Evolutionary conservation across 352 stramenopile species (phyloP).

Genomic region (Proteromonas lacertae): DNA sequence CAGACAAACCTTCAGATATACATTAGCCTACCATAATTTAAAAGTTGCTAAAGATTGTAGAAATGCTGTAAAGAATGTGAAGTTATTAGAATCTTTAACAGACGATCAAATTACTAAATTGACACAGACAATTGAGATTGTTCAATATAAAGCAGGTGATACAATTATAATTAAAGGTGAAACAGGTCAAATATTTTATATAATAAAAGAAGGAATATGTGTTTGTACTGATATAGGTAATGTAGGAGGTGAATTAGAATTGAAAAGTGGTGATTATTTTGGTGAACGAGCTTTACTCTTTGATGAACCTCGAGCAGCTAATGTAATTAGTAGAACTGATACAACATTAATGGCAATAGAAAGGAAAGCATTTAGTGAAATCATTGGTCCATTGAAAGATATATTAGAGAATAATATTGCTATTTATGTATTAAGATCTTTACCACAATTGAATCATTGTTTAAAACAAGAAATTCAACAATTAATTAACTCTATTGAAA

Average conservation of each 20-base stretch:
- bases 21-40: not conserved
- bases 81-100: constrained; percentile 19
- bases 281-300: constrained; percentile 61
- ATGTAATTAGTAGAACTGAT: constrained; percentile 18
- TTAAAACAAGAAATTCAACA: constrained; percentile 21
- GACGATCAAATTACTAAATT: constrained; percentile 38
- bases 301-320: constrained; percentile 44
- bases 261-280: too few species aligned
- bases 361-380: constrained; percentile 3
- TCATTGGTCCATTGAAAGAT: constrained; percentile 13
- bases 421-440: constrained; percentile 42
- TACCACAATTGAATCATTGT: constrained; percentile 44
- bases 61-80: constrained; percentile 1
- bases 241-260: constrained; percentile 20
- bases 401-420: constrained; percentile 61
- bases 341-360: constrained; percentile 5
- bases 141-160: constrained; percentile 30
- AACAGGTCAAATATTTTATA: constrained; percentile 53
- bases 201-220: constrained; percentile 43
- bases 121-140: constrained; percentile 28
- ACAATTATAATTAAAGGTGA: constrained; percentile 48
- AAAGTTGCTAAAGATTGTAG: not conserved
- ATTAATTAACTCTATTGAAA: not conserved
- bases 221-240: constrained; percentile 5
- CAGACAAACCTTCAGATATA: constrained; percentile 17